Percentiles rank a stretch among this genome's conserved stretches.
phyloP scores from a whole-genome alignment of 208 protist genomes.

The Wallacemonas sp. region DNA sequence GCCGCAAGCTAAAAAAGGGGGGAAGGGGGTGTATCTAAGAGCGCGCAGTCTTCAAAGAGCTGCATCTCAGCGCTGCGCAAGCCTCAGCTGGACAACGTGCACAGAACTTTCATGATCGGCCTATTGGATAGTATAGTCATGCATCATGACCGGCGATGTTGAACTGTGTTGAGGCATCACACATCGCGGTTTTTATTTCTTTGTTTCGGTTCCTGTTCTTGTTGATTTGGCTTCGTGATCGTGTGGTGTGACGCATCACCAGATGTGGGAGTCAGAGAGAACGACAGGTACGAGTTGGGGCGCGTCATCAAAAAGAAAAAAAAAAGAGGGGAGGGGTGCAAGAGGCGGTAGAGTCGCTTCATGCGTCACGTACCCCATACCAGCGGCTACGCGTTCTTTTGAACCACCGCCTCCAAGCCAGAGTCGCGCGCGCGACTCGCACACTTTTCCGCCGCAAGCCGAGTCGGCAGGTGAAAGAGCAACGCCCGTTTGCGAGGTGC shows the following conservation, averaged over 20 bases:
- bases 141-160: no score
- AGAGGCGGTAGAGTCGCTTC: no score
- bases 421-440: constrained; percentile 22
- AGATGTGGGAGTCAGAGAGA: background rate
- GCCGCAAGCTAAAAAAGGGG: background rate
- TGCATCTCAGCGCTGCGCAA: no score
- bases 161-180: background rate
- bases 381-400: constrained; percentile 6
- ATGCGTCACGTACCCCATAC: background rate
- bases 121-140: no score
- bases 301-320: background rate
- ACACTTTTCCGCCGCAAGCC: constrained; percentile 44
- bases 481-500: constrained; percentile 2
- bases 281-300: background rate
- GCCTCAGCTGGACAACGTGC: no score
- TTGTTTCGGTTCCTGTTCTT: background rate
- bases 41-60: no score
- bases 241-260: background rate
- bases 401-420: constrained; percentile 28
- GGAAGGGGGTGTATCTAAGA: background rate
- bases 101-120: no score
- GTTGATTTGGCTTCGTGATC: background rate
- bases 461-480: constrained; percentile 30
- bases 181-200: background rate
- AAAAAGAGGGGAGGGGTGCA: constrained; percentile 1